Percentiles rank a stretch among this genome's conserved stretches.
Evolutionary conservation across 176 grass and related monocot genomes (phyloP).

Genomic region (Paspalum notatum): DNA sequence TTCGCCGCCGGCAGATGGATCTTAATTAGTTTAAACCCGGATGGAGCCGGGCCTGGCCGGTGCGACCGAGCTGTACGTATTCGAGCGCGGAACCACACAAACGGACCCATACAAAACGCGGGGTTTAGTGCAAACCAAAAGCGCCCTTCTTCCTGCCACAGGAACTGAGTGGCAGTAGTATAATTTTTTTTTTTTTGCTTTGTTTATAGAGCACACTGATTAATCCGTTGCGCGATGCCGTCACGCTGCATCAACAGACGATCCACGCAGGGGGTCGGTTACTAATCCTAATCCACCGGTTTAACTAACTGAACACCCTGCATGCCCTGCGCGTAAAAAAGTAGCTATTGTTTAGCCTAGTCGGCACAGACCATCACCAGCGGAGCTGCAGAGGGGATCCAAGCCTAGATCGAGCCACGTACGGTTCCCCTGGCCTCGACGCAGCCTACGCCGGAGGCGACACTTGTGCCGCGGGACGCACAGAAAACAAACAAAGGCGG

Average conservation of each 20-base stretch:
- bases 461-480: background rate
- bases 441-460: background rate
- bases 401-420: background rate
- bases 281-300: background rate
- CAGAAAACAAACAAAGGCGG: background rate
- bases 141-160: background rate
- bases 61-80: conserved; percentile 4
- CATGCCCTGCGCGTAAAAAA: background rate
- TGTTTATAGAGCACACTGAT: too few species aligned
- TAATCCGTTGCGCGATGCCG: too few species aligned
- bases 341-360: background rate
- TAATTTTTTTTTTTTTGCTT: too few species aligned
- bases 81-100: background rate
- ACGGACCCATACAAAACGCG: background rate
- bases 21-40: background rate
- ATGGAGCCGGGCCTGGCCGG: background rate
- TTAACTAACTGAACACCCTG: background rate
- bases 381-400: background rate
- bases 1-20: conserved; percentile 9
- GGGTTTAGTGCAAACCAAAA: background rate
- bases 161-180: too few species aligned
- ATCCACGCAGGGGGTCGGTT: too few species aligned
- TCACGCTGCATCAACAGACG: conserved; percentile 22
- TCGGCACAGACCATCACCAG: conserved; percentile 24
- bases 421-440: background rate